Conservation (phyloP, 2,329 filamentous ascomycete species). For the Xylariaceae sp. region DNA sequence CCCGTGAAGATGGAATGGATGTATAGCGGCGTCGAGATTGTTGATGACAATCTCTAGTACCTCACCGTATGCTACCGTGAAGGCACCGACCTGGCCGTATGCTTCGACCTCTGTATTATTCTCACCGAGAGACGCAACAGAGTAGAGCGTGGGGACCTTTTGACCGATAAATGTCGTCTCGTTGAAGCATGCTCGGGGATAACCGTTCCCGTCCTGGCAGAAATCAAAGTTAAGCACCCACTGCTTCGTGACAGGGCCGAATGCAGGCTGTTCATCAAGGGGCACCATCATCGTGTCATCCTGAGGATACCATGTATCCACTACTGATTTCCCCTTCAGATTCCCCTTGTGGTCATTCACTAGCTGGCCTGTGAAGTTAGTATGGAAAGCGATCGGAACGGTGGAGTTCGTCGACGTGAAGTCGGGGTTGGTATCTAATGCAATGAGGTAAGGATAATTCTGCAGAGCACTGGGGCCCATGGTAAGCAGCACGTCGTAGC, state of each 20-base stretch:
- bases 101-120: slow-evolving; percentile 38
- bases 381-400: slow-evolving; percentile 18
- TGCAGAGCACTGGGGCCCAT: slow-evolving; percentile 34
- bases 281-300: slow-evolving; percentile 60
- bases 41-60: slow-evolving; percentile 47
- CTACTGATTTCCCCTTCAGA: slow-evolving; percentile 28
- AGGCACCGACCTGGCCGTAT: slow-evolving; percentile 42
- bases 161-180: slow-evolving; percentile 61
- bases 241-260: slow-evolving; percentile 49
- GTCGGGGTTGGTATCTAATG: slow-evolving; percentile 42
- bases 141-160: slow-evolving; percentile 67
- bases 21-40: slow-evolving; percentile 42
- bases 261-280: slow-evolving; percentile 45
- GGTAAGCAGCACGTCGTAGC: slow-evolving; percentile 43
- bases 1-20: slow-evolving; percentile 52
- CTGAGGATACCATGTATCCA: slow-evolving; percentile 44
- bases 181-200: slow-evolving; percentile 59
- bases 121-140: slow-evolving; percentile 53
- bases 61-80: slow-evolving; percentile 36
- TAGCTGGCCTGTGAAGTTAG: slow-evolving; percentile 43
- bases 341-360: slow-evolving; percentile 34
- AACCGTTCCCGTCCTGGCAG: slow-evolving; percentile 56
- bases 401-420: slow-evolving; percentile 28
- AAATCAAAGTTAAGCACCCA: slow-evolving; percentile 54
- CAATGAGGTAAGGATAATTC: slow-evolving; percentile 42